Evolutionary conservation across 1,139 yeast species (phyloP).

Genomic region (Pichia sp.): DNA sequence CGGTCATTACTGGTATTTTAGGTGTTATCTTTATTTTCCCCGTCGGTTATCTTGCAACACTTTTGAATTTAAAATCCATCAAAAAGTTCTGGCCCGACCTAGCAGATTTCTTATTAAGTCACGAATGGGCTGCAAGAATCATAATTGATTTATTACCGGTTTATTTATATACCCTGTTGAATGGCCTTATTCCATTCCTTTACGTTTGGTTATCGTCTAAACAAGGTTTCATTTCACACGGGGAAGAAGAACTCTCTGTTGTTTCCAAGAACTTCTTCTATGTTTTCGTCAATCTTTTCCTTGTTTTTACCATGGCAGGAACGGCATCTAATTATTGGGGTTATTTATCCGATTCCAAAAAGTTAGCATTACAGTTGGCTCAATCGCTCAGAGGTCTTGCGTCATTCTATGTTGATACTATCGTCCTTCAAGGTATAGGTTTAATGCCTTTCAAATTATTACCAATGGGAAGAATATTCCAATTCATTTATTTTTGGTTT

Average conservation of each 20-base stretch:
- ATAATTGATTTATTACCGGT: constrained; percentile 79
- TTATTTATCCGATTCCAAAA: constrained; percentile 73
- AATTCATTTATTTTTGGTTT: constrained; percentile 48
- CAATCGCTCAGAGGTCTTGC: constrained; percentile 67
- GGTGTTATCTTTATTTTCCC: constrained; percentile 66
- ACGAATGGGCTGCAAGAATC: constrained; percentile 67
- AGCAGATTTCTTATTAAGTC: constrained; percentile 55
- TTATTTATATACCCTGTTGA: constrained; percentile 66
- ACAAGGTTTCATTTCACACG: constrained; percentile 73
- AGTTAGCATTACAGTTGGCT: constrained; percentile 71
- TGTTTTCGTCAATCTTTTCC: constrained; percentile 72
- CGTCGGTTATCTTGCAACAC: constrained; percentile 71
- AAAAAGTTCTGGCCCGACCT: constrained; percentile 71
- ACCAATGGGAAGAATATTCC: constrained; percentile 62
- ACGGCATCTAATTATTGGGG: constrained; percentile 76
- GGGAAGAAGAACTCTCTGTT: constrained; percentile 73
- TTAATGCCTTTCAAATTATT: constrained; percentile 72
- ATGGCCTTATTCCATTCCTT: constrained; percentile 65
- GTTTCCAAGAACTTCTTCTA: constrained; percentile 77
- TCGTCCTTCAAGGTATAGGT: constrained; percentile 73
- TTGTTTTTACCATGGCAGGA: constrained; percentile 79
- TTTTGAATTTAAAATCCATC: constrained; percentile 69
- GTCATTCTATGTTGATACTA: constrained; percentile 70
- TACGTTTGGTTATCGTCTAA: constrained; percentile 63
- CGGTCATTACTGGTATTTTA: constrained; percentile 58